Evolutionary conservation across 495 filamentous ascomycete genomes (phyloP).

Genomic region (Acidiella bohemica): DNA sequence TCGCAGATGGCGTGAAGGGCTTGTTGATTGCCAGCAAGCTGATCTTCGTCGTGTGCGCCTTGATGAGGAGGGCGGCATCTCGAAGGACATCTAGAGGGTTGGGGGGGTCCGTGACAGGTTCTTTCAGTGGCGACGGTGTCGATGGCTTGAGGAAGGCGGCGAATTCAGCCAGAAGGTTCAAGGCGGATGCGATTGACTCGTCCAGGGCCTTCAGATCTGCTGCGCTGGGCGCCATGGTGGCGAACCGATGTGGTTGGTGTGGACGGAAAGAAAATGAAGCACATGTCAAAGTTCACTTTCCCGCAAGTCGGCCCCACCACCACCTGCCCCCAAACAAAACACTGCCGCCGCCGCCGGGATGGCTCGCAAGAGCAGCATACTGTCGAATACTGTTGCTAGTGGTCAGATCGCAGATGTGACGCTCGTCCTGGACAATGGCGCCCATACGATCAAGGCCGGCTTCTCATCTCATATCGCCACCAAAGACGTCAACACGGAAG

Average conservation of each 20-base stretch:
- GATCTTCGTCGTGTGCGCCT: conserved; percentile 72
- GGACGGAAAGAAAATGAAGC: not conserved
- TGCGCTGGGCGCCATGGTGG: conserved; percentile 6
- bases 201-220: conserved; percentile 18
- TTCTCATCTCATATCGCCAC: conserved; percentile 38
- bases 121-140: conserved; percentile 8
- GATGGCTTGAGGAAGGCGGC: conserved; percentile 26
- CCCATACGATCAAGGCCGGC: conserved; percentile 85
- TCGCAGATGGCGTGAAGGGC: conserved; percentile 68
- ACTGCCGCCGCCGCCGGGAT: too few relatives aligned
- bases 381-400: not conserved
- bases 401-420: conserved; percentile 23
- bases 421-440: conserved; percentile 88
- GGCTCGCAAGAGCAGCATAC: conserved; percentile 5
- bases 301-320: too few relatives aligned
- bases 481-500: conserved; percentile 10
- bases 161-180: conserved; percentile 23
- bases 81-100: conserved; percentile 50
- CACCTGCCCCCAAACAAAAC: too few relatives aligned
- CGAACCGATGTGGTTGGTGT: not conserved
- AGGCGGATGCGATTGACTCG: conserved; percentile 23
- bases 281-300: too few relatives aligned
- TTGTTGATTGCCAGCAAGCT: conserved; percentile 71
- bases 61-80: conserved; percentile 51
- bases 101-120: conserved; percentile 24